phyloP scores from a whole-genome alignment of 2,329 filamentous ascomycete species.

The Arachnomyces sp. region DNA sequence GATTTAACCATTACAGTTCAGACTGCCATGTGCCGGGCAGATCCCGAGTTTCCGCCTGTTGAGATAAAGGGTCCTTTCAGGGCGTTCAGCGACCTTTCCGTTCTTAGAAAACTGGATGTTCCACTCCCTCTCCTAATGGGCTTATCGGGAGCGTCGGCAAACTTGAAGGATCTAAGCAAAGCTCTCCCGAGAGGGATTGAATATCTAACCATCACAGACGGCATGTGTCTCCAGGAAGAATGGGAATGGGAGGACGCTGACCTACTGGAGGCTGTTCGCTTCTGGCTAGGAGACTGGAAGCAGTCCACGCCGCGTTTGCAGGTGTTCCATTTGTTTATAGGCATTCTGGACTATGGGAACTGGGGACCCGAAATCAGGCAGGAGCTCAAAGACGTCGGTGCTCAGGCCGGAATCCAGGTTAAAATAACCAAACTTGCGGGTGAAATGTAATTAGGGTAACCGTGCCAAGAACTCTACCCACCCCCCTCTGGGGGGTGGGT shows the following conservation, averaged over 20 bases:
- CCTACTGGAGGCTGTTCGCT: conserved; percentile 6
- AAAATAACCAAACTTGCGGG: conserved; percentile 2
- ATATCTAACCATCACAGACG: conserved; percentile 12
- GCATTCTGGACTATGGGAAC: not conserved
- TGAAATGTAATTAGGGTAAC: not conserved
- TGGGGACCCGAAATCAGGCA: conserved; percentile 4
- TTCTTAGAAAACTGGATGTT: conserved; percentile 9
- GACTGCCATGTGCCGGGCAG: not conserved
- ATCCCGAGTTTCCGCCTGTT: not conserved
- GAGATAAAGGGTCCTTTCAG: conserved; percentile 1
- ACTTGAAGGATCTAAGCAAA: conserved; percentile 1
- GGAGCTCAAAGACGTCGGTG: conserved; percentile 3
- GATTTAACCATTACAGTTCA: conserved; percentile 13
- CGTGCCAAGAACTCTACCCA: too few relatives aligned
- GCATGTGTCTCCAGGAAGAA: conserved; percentile 10
- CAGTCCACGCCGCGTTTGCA: conserved; percentile 9
- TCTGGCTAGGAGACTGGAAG: conserved; percentile 12
- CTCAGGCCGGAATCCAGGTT: conserved; percentile 1
- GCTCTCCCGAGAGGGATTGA: conserved; percentile 14
- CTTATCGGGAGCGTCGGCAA: conserved; percentile 5
- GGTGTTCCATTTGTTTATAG: conserved; percentile 5
- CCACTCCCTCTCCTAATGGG: conserved; percentile 11
- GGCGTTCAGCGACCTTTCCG: conserved; percentile 4
- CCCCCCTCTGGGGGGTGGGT: too few relatives aligned
- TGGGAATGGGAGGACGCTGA: conserved; percentile 2